phyloP scores from a whole-genome alignment of 805 yeast species.

The Kodamaea kaohsiungensis region DNA sequence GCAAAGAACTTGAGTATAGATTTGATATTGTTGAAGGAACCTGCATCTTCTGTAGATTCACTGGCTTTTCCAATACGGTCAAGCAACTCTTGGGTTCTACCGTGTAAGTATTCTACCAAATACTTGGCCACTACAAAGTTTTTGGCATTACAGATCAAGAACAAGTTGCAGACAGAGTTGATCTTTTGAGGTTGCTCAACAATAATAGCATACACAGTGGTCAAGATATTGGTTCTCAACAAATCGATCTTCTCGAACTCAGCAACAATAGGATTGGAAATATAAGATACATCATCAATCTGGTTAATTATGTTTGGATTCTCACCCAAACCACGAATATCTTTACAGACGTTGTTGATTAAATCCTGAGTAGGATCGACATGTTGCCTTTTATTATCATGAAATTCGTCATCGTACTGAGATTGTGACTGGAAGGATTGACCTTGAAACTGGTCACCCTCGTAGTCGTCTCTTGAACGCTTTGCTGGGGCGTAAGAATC shows the following conservation, averaged over 20 bases:
- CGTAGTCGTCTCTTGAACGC: slow-evolving; percentile 34
- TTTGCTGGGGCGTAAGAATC: slow-evolving; percentile 20
- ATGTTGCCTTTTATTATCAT: slow-evolving; percentile 38
- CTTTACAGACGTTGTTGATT: slow-evolving; percentile 45
- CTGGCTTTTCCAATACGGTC: slow-evolving; percentile 24
- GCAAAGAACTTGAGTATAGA: slow-evolving; percentile 70
- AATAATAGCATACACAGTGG: slow-evolving; percentile 66
- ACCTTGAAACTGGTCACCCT: slow-evolving; percentile 16
- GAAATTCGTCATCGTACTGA: slow-evolving; percentile 25
- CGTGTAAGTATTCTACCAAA: slow-evolving; percentile 68
- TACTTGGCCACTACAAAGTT: slow-evolving; percentile 67
- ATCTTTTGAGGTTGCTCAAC: slow-evolving; percentile 92
- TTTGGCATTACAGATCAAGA: slow-evolving; percentile 64
- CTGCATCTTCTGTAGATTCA: slow-evolving; percentile 40
- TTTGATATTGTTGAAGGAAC: slow-evolving; percentile 72
- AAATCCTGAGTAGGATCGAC: slow-evolving; percentile 43
- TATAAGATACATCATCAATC: slow-evolving; percentile 58
- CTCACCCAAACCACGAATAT: slow-evolving; percentile 45
- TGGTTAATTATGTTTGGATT: slow-evolving; percentile 40
- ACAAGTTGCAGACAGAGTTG: slow-evolving; percentile 65
- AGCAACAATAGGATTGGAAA: slow-evolving; percentile 64
- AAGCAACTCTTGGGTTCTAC: slow-evolving; percentile 58
- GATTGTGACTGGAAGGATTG: not conserved
- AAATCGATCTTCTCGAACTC: slow-evolving; percentile 64
- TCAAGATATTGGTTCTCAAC: slow-evolving; percentile 58